Conservation (phyloP, 2,329 filamentous ascomycete species). For the Penicillium sp. region DNA sequence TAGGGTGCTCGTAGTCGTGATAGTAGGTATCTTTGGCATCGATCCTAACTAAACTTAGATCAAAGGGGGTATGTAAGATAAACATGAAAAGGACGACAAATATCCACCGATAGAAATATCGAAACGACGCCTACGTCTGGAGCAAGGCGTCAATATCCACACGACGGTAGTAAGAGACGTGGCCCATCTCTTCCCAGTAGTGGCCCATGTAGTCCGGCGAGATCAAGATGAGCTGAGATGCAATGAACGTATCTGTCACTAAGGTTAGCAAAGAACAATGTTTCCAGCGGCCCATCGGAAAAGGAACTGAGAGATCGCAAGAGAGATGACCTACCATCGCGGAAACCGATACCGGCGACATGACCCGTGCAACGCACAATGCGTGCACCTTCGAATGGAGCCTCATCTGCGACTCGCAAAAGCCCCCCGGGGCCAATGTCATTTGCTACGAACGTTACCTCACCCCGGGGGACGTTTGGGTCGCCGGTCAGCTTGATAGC, state of each 20-base stretch:
- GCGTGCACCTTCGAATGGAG: slow-evolving; percentile 68
- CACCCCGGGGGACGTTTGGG: slow-evolving; percentile 80
- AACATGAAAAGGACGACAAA: neutral
- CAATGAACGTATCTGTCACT: slow-evolving; percentile 55
- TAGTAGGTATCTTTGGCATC: neutral
- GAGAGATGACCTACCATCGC: slow-evolving; percentile 57
- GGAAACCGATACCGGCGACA: slow-evolving; percentile 70
- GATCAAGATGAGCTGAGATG: slow-evolving; percentile 73
- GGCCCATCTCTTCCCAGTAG: slow-evolving; percentile 65
- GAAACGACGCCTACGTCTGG: slow-evolving; percentile 21
- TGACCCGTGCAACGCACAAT: slow-evolving; percentile 74
- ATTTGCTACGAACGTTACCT: slow-evolving; percentile 75
- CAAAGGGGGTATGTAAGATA: slow-evolving; percentile 11
- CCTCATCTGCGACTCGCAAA: slow-evolving; percentile 61
- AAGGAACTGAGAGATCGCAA: neutral
- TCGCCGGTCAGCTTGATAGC: slow-evolving; percentile 92
- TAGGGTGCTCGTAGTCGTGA: too few species aligned
- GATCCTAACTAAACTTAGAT: slow-evolving; percentile 1
- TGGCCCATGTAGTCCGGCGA: slow-evolving; percentile 75
- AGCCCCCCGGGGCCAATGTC: slow-evolving; percentile 69
- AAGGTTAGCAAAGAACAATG: too few species aligned
- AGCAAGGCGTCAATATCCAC: slow-evolving; percentile 44
- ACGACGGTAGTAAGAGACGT: slow-evolving; percentile 46
- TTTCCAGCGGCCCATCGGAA: too few species aligned
- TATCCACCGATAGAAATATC: too few species aligned